Evolutionary conservation across 352 stramenopile species (phyloP).

Genomic region (Saprolegnia parasitica): DNA sequence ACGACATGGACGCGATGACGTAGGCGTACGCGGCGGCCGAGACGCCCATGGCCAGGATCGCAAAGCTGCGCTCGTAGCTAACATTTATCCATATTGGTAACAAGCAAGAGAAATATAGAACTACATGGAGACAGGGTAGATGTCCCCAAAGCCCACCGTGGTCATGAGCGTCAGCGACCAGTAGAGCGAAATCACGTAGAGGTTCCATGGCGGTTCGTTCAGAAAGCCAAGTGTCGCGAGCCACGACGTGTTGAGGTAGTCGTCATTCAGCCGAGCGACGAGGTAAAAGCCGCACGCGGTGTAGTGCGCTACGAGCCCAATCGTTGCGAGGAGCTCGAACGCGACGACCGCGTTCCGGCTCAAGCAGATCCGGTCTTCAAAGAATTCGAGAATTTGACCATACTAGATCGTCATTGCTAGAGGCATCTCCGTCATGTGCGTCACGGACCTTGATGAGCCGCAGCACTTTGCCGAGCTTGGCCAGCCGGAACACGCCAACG

Average conservation of each 20-base stretch:
- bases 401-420: conserved; percentile 3
- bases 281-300: conserved; percentile 35
- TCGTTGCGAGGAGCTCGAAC: conserved; percentile 29
- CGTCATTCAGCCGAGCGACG: conserved; percentile 22
- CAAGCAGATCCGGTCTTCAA: background rate
- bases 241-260: conserved; percentile 12
- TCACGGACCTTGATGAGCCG: background rate
- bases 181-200: conserved; percentile 58
- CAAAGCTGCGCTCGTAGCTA: conserved; percentile 34
- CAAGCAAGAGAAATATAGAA: no score
- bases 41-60: conserved; percentile 64
- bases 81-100: no score
- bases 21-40: conserved; percentile 67
- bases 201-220: conserved; percentile 27
- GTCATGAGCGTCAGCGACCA: conserved; percentile 73
- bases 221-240: conserved; percentile 14
- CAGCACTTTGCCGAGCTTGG: background rate
- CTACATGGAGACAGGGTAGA: conserved; percentile 39
- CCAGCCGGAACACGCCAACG: background rate
- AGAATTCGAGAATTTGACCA: conserved; percentile 25
- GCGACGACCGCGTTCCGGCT: conserved; percentile 34
- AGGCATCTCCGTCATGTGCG: no score
- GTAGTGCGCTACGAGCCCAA: conserved; percentile 33
- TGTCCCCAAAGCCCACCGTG: conserved; percentile 65
- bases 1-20: conserved; percentile 58